Base-by-base conservation (phyloP, 768 basidiomycete species). In the Tulasnella sp. region DNA sequence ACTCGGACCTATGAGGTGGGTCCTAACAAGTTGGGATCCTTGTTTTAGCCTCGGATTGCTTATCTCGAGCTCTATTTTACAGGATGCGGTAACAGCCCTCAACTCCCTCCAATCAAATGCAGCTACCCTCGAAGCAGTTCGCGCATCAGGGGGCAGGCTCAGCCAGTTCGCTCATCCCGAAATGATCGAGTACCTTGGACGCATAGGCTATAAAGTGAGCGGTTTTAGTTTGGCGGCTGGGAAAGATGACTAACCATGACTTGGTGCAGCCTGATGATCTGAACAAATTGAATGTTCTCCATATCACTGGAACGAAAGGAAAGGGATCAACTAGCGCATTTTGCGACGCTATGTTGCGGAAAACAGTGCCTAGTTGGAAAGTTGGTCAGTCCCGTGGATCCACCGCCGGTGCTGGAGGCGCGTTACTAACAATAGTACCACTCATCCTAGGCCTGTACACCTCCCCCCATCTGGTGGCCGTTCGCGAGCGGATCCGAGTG, bases 291-390 rank as follows among this genome's bases (percentile, higher is more conserved):
- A 97, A 98, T 85, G 95, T 97, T 79, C 90, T 99, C 72, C 97
- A 99, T 87, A 91, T 99, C 82, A 97, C 97, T 12, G 97, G 97
- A 4, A 99, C 98, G 5, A 99, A 99, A 86, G 97, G 97, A 44
- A 99, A 99, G 85, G 97, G 97, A 9, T 99, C 97, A 3, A 96
- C 98, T 1, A 95, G 94, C 81, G 97, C 98, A 10, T 99, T 99
- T 83, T 90, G 91, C 5, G 93, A 96, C 82, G 94, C 93, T 14
- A 92, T 98, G 76, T 87, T 99, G 74, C 90, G 94, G n/a, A 88
- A 89, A 80, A 85, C 89, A n/a, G 89, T 86, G 81, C 92, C 96
- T 9, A 86, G 88, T 2, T 94, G 92, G 88, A 96, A 92, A 87
- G 90, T 94, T 81, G 97, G 96, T 94, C 83, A 81, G 91, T 83